phyloP scores from a whole-genome alignment of 2,329 filamentous ascomycete species.

The Neopestalotiopsis sp. region DNA sequence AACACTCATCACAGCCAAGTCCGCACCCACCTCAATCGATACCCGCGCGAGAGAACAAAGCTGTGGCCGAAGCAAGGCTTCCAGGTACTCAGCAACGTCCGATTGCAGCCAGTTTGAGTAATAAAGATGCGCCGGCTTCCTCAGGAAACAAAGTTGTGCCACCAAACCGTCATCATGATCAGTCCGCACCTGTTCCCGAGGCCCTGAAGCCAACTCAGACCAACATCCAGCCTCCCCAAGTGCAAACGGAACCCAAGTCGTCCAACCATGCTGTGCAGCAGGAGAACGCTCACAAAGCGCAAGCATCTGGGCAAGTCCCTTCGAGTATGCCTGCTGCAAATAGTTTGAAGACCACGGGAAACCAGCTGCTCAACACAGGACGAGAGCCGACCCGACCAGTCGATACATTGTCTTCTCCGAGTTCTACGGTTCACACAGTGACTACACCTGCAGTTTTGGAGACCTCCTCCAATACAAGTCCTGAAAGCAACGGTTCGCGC shows the following conservation, averaged over 20 bases:
- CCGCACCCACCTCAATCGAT: neutral
- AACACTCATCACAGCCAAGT: neutral
- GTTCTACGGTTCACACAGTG: constrained; percentile 74
- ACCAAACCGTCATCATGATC: neutral
- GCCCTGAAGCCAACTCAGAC: neutral
- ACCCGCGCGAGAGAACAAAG: neutral
- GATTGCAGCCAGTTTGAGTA: neutral
- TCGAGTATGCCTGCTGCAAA: neutral
- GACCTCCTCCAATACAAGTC: constrained; percentile 75
- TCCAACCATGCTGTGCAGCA: neutral
- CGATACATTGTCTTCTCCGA: constrained; percentile 58
- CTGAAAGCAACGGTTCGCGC: constrained; percentile 68
- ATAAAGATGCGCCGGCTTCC: neutral
- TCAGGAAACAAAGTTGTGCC: neutral
- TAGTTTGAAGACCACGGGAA: neutral
- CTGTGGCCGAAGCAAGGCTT: neutral
- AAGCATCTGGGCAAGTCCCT: neutral
- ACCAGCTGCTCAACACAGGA: constrained; percentile 9
- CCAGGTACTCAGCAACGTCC: neutral
- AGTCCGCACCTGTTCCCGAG: neutral
- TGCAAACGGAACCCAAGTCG: neutral
- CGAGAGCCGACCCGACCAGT: constrained; percentile 41
- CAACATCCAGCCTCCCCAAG: neutral
- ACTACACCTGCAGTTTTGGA: constrained; percentile 73
- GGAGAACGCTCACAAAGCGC: neutral